phyloP scores from a whole-genome alignment of 2,329 filamentous ascomycete species.

The Chrysoporthe cubensis region DNA sequence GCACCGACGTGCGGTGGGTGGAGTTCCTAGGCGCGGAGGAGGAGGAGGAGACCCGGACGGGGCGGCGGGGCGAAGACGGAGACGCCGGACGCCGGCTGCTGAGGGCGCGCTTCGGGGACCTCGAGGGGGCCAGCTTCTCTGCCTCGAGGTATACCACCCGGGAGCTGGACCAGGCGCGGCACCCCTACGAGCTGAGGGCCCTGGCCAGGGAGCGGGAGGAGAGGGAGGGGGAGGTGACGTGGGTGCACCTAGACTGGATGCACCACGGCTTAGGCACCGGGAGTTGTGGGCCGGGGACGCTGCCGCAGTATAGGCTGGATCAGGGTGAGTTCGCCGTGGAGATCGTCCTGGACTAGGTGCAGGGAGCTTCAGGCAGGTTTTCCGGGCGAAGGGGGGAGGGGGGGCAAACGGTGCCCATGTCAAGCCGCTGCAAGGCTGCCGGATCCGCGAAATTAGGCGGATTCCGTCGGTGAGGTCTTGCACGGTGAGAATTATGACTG shows the following conservation, averaged over 20 bases:
- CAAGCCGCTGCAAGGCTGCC: neutral
- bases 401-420: neutral
- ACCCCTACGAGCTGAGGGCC: slow-evolving; percentile 61
- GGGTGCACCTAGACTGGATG: slow-evolving; percentile 62
- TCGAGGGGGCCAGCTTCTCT: slow-evolving; percentile 58
- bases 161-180: slow-evolving; percentile 57
- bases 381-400: no score
- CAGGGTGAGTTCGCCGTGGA: slow-evolving; percentile 49
- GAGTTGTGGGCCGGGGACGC: slow-evolving; percentile 62
- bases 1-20: slow-evolving; percentile 66
- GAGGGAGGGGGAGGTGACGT: slow-evolving; percentile 44
- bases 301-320: slow-evolving; percentile 52
- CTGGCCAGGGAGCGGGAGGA: slow-evolving; percentile 42
- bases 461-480: no score
- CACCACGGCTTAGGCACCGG: slow-evolving; percentile 67
- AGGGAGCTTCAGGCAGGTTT: neutral
- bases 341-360: slow-evolving; percentile 46
- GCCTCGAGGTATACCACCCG: slow-evolving; percentile 57
- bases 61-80: neutral
- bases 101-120: slow-evolving; percentile 50
- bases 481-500: neutral
- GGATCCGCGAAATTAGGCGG: slow-evolving; percentile 10
- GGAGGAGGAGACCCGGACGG: neutral
- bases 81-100: slow-evolving; percentile 38
- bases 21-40: slow-evolving; percentile 42